A percentile compares a stretch with the other conserved stretches of the same genome.
Evolutionary conservation across 306 rosid genomes (phyloP).

Genomic region (Vigna radiata): DNA sequence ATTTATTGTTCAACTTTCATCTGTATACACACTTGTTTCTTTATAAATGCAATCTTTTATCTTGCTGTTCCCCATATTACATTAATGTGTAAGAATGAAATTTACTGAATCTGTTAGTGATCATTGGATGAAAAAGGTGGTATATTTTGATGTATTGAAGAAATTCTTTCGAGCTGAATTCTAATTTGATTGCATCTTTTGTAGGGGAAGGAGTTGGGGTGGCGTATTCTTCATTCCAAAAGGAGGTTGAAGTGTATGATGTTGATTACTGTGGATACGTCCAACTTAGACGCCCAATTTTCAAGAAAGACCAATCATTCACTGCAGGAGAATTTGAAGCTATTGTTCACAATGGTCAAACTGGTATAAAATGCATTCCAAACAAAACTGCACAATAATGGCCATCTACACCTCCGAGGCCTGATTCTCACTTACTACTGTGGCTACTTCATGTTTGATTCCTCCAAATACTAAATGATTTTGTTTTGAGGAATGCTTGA

Average conservation of each 20-base stretch:
- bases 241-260: conserved; percentile 56
- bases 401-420: not conserved
- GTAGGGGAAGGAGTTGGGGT: conserved; percentile 90
- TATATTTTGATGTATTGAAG: not conserved
- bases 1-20: not conserved
- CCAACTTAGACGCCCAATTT: conserved; percentile 72
- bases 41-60: not conserved
- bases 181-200: conserved; percentile 26
- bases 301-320: conserved; percentile 45
- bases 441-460: conserved; percentile 24
- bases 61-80: not conserved
- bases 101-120: not conserved
- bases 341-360: conserved; percentile 37
- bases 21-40: conserved; percentile 10
- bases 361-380: conserved; percentile 47
- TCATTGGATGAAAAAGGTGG: conserved; percentile 1
- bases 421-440: not conserved
- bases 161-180: conserved; percentile 10
- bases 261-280: conserved; percentile 77
- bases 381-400: conserved; percentile 1
- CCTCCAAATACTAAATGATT: conserved; percentile 18
- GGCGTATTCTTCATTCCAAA: conserved; percentile 60
- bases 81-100: conserved; percentile 1
- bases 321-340: conserved; percentile 73
- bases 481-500: conserved; percentile 15